Percentiles rank a stretch among this genome's conserved stretches.
phyloP scores from a whole-genome alignment of 2,329 filamentous ascomycete genomes.

The Nannizzia gypsea region DNA sequence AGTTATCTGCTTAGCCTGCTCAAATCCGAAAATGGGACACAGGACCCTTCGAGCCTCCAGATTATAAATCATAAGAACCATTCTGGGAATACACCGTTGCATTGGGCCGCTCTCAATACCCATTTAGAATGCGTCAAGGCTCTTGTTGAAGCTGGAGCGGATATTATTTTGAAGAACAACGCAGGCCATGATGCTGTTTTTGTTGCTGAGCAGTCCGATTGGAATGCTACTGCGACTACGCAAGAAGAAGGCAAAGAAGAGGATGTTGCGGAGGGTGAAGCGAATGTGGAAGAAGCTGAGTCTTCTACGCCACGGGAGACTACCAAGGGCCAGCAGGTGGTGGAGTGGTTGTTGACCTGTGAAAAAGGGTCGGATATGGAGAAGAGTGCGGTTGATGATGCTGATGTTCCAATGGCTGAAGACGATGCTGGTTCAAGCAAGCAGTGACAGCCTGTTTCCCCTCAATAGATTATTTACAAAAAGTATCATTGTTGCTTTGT shows the following conservation, averaged over 20 bases:
- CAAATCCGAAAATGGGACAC: constrained; percentile 15
- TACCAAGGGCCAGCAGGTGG: constrained; percentile 30
- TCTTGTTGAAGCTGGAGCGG: constrained; percentile 64
- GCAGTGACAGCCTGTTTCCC: background rate
- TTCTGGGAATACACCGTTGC: constrained; percentile 79
- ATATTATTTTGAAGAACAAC: constrained; percentile 65
- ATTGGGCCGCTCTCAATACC: constrained; percentile 87
- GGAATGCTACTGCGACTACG: constrained; percentile 26
- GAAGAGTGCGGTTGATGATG: constrained; percentile 16
- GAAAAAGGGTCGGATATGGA: constrained; percentile 28
- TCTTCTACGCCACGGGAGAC: background rate
- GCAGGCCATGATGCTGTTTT: constrained; percentile 73
- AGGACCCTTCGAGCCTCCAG: constrained; percentile 10
- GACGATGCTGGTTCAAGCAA: background rate
- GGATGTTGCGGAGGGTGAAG: constrained; percentile 9
- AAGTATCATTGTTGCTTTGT: background rate
- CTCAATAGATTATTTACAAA: background rate
- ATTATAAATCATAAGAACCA: constrained; percentile 51
- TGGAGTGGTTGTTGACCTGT: constrained; percentile 32
- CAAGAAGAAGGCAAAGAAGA: constrained; percentile 8
- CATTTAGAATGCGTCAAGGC: constrained; percentile 69
- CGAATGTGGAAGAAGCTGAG: constrained; percentile 5
- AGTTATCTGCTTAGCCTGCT: constrained; percentile 37
- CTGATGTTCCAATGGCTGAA: constrained; percentile 8
- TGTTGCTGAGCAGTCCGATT: constrained; percentile 58